Base-by-base conservation (phyloP, 2,329 filamentous ascomycete genomes). In the Thermothelomyces thermophilus region DNA sequence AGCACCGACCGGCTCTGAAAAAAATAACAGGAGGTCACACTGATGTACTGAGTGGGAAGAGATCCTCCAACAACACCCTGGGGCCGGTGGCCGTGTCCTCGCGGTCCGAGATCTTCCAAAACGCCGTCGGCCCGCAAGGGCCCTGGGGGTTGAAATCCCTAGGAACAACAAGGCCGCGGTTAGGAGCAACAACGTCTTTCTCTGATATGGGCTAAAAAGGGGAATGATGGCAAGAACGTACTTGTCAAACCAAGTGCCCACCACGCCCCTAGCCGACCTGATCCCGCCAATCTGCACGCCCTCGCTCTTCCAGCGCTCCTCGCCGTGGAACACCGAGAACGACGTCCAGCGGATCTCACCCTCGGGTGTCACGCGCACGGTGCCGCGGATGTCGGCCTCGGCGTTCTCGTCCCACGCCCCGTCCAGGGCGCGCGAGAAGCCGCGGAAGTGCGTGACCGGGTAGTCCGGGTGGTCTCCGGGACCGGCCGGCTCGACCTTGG, bases 191-290 rank as follows among this genome's bases (percentile, higher is more conserved):
- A 24, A 44, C 49, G 13, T 68, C 82, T 79, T 82, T 83, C 9
- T 14, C 3, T 10, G 30, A 14, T 31, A 31, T 31, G 14, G 9
- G 9, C 30, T 14, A 8, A 17, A 16, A 5, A 46, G 19, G 20
- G 2, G n/a, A 11, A 26, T 10, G 19, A 10, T 34, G 14, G 20
- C 10, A 2, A 22, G 13, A 31, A 46, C 49, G 10, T 68, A 82
- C 79, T 82, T 83, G 59, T 88, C 85, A 60, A 89, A 90, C 87
- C 87, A 91, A 45, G 80, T 83, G 0, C 87, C 86, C 2, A 89
- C 62, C 0, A 89, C 80, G 1, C 86, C 86, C 7, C 85, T 74
- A 6, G 76, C 79, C 5, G 82, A 83, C 42, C 71, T 68, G 1
- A 80, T 59, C 0, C 86, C 87, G 10, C 86, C 86, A 5, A 90